These are phyloP conservation scores for Neurospora sp. DNA, from an alignment of 2,329 filamentous ascomycete genomes.

Conservation along the genomic window DNA sequence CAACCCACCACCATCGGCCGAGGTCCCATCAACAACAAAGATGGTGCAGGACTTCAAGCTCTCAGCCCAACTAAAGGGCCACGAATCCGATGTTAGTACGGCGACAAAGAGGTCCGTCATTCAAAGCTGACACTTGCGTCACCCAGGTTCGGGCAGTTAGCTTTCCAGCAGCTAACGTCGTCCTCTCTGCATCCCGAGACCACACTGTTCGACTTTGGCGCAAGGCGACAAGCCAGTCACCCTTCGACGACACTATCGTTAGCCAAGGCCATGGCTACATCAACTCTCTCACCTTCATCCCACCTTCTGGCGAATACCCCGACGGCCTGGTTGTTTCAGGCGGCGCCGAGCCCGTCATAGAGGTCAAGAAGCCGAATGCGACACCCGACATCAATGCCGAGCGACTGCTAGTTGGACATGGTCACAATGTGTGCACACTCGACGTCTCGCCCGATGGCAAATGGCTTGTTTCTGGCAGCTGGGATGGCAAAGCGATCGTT, in stretches of 20 bases:
- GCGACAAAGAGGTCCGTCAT: not conserved
- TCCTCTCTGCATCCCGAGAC: slow-evolving; percentile 85
- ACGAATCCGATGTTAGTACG: slow-evolving; percentile 78
- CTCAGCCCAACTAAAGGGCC: slow-evolving; percentile 77
- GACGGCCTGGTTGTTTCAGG: slow-evolving; percentile 79
- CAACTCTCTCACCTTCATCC: slow-evolving; percentile 72
- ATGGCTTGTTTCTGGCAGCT: slow-evolving; percentile 82
- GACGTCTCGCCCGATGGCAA: slow-evolving; percentile 64
- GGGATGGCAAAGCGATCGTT: slow-evolving; percentile 80
- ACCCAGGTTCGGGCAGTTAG: slow-evolving; percentile 73
- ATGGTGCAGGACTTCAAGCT: slow-evolving; percentile 80
- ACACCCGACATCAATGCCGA: slow-evolving; percentile 67
- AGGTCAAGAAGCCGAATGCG: slow-evolving; percentile 66
- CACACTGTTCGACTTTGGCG: slow-evolving; percentile 84
- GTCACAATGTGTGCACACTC: slow-evolving; percentile 77
- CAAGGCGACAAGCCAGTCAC: slow-evolving; percentile 46
- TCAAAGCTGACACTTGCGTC: slow-evolving; percentile 11
- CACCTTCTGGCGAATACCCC: slow-evolving; percentile 56
- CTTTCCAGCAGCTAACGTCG: slow-evolving; percentile 61
- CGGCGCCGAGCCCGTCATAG: slow-evolving; percentile 86
- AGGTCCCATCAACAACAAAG: not conserved
- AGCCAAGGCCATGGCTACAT: slow-evolving; percentile 77
- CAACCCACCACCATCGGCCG: not conserved
- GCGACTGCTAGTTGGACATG: slow-evolving; percentile 75
- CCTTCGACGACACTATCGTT: slow-evolving; percentile 68